Conservation (phyloP, 2,329 filamentous ascomycete genomes). For the Emergomyces pasteurianus region DNA sequence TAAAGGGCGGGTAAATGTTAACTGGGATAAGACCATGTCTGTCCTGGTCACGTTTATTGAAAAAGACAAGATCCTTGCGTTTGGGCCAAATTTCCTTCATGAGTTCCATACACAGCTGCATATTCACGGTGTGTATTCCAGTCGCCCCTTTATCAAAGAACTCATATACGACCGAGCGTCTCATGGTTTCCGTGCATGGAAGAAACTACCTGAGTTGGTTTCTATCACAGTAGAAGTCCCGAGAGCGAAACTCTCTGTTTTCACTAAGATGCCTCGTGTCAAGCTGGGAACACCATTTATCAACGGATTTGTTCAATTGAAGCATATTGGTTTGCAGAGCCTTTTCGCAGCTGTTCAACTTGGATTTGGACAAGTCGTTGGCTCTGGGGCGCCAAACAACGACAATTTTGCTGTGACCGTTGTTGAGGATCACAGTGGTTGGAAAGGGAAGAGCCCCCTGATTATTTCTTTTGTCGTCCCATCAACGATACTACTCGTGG, state of each 20-base stretch:
- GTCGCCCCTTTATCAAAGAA: background rate
- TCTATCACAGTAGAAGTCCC: conserved; percentile 12
- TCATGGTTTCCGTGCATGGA: conserved; percentile 11
- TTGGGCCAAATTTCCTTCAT: conserved; percentile 16
- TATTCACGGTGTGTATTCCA: conserved; percentile 12
- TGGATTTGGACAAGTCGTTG: conserved; percentile 12
- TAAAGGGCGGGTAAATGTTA: conserved; percentile 11
- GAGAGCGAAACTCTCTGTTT: conserved; percentile 5
- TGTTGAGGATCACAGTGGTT: conserved; percentile 12
- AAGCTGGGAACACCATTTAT: conserved; percentile 9
- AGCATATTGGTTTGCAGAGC: conserved; percentile 8
- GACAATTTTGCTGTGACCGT: conserved; percentile 12
- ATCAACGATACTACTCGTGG: conserved; percentile 13
- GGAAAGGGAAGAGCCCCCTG: conserved; percentile 15
- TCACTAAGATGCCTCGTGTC: conserved; percentile 5
- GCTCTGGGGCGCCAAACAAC: conserved; percentile 7
- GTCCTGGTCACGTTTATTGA: conserved; percentile 8
- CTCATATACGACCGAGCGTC: background rate
- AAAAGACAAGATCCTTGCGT: conserved; percentile 8
- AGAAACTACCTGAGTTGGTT: conserved; percentile 8
- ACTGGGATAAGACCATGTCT: conserved; percentile 10
- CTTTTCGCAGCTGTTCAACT: conserved; percentile 16
- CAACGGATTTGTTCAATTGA: conserved; percentile 9
- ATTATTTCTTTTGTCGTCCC: conserved; percentile 17
- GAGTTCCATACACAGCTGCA: conserved; percentile 19